phyloP scores from a whole-genome alignment of 495 filamentous ascomycete genomes.

The Saxispiralis lemnorum region DNA sequence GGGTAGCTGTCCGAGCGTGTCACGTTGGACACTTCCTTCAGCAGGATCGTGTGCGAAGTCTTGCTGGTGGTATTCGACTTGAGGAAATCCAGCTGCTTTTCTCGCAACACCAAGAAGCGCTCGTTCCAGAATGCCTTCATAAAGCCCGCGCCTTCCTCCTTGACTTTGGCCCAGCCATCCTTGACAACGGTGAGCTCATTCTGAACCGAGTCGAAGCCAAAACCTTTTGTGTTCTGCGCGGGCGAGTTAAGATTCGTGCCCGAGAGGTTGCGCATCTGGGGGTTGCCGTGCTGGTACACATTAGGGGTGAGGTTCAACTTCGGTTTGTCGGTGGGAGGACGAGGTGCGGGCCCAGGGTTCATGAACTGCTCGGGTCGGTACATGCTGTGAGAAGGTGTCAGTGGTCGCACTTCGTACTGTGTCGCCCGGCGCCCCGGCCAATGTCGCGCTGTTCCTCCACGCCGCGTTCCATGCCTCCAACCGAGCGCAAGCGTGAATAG shows the following conservation, averaged over 20 bases:
- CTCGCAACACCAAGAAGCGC: conserved; percentile 71
- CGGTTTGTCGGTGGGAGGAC: conserved; percentile 69
- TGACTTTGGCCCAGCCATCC: conserved; percentile 69
- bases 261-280: conserved; percentile 5
- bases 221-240: conserved; percentile 36
- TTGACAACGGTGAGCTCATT: conserved; percentile 52
- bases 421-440: no score
- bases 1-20: conserved; percentile 70
- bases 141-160: conserved; percentile 55
- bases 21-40: conserved; percentile 72
- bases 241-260: background rate
- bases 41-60: conserved; percentile 55
- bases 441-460: no score
- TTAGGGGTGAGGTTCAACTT: conserved; percentile 55
- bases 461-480: no score
- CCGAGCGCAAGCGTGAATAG: no score
- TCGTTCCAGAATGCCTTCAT: conserved; percentile 84
- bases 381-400: conserved; percentile 17
- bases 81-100: conserved; percentile 75
- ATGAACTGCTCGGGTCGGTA: conserved; percentile 49
- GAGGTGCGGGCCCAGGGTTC: conserved; percentile 88
- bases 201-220: conserved; percentile 26
- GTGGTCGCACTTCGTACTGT: no score
- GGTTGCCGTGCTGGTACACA: conserved; percentile 51
- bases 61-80: conserved; percentile 69